Conservation (phyloP, 345 rosid species). For the Bruguiera sexangula region DNA sequence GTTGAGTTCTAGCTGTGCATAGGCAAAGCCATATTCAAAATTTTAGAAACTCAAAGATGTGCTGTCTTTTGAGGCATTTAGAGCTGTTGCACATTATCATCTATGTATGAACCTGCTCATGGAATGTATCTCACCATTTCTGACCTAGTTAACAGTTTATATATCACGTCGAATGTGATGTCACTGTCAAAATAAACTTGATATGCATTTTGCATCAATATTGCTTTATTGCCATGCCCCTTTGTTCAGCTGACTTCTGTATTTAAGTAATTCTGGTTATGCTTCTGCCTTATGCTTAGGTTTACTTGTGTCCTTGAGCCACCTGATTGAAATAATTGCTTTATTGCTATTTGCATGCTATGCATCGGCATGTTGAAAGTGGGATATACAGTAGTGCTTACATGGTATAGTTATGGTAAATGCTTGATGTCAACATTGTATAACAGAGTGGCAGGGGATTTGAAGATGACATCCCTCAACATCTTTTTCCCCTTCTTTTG, state of each 20-base stretch:
- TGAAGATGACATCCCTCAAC: neutral
- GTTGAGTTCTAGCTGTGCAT: neutral
- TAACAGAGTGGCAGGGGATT: neutral
- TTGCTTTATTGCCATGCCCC: too few relatives aligned
- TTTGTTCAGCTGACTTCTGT: too few relatives aligned
- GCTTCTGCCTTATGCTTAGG: neutral
- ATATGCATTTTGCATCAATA: too few relatives aligned
- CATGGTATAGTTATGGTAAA: neutral
- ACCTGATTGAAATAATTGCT: too few relatives aligned
- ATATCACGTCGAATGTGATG: too few relatives aligned
- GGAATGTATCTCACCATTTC: neutral
- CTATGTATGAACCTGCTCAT: neutral
- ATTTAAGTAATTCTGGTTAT: neutral
- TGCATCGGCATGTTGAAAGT: neutral
- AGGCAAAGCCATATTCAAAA: too few relatives aligned
- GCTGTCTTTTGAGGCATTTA: neutral
- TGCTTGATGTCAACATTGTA: neutral
- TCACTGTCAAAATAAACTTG: too few relatives aligned
- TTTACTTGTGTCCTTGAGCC: too few relatives aligned
- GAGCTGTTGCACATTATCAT: constrained; percentile 3
- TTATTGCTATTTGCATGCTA: too few relatives aligned
- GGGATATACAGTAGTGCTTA: neutral
- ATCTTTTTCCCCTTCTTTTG: neutral
- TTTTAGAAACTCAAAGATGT: neutral
- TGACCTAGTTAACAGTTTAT: too few relatives aligned